phyloP scores from a whole-genome alignment of 495 filamentous ascomycete species.

The Annulohypoxylon maeteangense region DNA sequence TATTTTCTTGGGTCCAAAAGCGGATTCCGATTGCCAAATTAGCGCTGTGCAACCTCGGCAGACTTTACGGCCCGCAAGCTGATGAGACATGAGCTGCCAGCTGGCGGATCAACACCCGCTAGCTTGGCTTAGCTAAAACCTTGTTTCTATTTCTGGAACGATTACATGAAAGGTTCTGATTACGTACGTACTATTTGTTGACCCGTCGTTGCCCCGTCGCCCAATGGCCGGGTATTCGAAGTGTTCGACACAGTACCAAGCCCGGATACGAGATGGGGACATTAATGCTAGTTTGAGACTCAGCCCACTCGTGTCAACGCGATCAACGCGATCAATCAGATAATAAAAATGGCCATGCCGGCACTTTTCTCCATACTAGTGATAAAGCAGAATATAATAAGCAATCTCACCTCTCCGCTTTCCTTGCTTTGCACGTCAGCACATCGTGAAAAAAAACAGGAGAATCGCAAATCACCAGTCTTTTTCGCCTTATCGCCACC shows the following conservation, averaged over 20 bases:
- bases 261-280: conserved; percentile 31
- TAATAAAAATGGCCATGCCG: conserved; percentile 10
- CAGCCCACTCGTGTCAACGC: conserved; percentile 15
- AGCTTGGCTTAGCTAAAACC: conserved; percentile 1
- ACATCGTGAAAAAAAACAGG: background rate
- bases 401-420: background rate
- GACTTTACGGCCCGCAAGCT: background rate
- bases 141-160: conserved; percentile 22
- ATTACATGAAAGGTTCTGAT: conserved; percentile 1
- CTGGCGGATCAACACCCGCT: background rate
- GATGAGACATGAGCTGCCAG: background rate
- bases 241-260: conserved; percentile 2
- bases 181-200: too few relatives aligned
- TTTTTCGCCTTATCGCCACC: too few relatives aligned
- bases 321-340: background rate
- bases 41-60: background rate
- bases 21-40: background rate
- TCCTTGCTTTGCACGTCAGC: too few relatives aligned
- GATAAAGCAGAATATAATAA: too few relatives aligned
- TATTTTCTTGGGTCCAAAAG: background rate
- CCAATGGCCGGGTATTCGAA: conserved; percentile 9
- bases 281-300: background rate
- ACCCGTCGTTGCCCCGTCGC: conserved; percentile 18
- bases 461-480: too few relatives aligned
- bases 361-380: background rate